phyloP scores from a whole-genome alignment of 148 eudicot genomes.

The Camellia japonica region DNA sequence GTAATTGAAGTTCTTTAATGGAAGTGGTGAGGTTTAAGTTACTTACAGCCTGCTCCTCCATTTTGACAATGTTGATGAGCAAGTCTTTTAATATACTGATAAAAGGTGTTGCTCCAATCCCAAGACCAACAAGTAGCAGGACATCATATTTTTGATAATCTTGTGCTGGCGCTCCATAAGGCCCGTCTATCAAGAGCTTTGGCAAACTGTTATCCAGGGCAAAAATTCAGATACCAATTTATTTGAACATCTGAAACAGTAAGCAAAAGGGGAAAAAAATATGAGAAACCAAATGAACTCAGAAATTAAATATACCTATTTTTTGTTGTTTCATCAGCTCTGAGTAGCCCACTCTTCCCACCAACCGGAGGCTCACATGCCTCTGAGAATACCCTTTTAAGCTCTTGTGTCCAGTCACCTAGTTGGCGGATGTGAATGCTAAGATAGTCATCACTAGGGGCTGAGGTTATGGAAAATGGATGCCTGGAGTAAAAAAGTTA shows the following conservation, averaged over 20 bases:
- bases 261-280: not conserved
- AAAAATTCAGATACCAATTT: slow-evolving; percentile 14
- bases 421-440: slow-evolving; percentile 81
- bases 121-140: slow-evolving; percentile 83
- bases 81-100: slow-evolving; percentile 93
- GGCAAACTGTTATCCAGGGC: slow-evolving; percentile 60
- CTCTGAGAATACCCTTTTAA: slow-evolving; percentile 61
- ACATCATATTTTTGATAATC: slow-evolving; percentile 90
- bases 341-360: slow-evolving; percentile 85
- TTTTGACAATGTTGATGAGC: slow-evolving; percentile 75
- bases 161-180: slow-evolving; percentile 98
- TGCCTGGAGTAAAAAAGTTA: slow-evolving; percentile 52
- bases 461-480: slow-evolving; percentile 97
- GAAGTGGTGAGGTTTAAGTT: not conserved
- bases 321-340: slow-evolving; percentile 72
- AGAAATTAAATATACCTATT: slow-evolving; percentile 39
- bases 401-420: slow-evolving; percentile 93
- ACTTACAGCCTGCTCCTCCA: slow-evolving; percentile 80
- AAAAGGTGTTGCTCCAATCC: slow-evolving; percentile 97
- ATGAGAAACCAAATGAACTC: not conserved
- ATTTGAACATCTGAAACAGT: not conserved
- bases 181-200: slow-evolving; percentile 84
- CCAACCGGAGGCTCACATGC: slow-evolving; percentile 60
- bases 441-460: slow-evolving; percentile 86
- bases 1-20: no score